Evolutionary conservation across 2,329 filamentous ascomycete species (phyloP).

Genomic region (Sporothrix mexicana): DNA sequence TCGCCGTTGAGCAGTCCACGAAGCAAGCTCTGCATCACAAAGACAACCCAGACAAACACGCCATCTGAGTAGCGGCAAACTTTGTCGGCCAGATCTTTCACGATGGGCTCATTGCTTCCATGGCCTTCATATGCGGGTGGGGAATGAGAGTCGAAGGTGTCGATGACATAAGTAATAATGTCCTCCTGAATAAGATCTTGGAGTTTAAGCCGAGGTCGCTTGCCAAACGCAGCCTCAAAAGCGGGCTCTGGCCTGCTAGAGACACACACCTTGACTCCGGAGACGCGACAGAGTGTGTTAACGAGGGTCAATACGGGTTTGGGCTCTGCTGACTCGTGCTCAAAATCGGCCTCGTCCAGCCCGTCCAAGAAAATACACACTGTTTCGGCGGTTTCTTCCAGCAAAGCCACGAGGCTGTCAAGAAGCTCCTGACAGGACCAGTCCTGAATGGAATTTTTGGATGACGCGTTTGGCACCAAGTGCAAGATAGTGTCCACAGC

Average conservation of each 20-base stretch:
- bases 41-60: constrained; percentile 15
- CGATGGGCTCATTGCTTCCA: no score
- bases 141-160: not conserved
- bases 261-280: constrained; percentile 17
- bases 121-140: no score
- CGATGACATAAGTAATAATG: not conserved
- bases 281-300: not conserved
- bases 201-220: not conserved
- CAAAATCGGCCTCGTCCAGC: constrained; percentile 10
- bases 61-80: constrained; percentile 16
- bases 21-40: constrained; percentile 12
- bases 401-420: not conserved
- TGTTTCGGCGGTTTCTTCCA: not conserved
- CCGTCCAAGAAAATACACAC: constrained; percentile 21
- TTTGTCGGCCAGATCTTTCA: not conserved
- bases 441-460: not conserved
- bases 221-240: not conserved
- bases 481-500: not conserved
- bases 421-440: constrained; percentile 16
- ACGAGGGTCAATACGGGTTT: not conserved
- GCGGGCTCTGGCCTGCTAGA: constrained; percentile 24
- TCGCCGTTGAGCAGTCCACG: not conserved
- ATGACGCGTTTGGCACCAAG: not conserved
- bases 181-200: constrained; percentile 19
- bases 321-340: not conserved